Evolutionary conservation across 2,329 filamentous ascomycete species (phyloP), one percentile per base, ranked within the genome.

Genomic region (Ophiostoma montium): DNA sequence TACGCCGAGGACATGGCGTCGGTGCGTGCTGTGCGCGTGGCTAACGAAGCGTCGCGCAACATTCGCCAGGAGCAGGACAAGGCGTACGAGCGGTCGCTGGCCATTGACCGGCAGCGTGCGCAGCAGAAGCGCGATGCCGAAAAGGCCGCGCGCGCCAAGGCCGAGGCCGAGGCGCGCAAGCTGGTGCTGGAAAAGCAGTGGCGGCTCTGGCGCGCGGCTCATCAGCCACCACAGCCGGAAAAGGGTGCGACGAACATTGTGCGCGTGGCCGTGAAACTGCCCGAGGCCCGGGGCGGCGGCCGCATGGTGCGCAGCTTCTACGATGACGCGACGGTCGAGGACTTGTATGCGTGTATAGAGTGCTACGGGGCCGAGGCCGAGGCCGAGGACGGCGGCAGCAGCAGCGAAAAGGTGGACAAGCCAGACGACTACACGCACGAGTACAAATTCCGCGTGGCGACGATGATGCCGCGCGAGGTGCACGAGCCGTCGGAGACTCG

Each of bases 311-410:
- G 76, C 46, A 48, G 46, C 19, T 96, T 98, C 62, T 64, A 70
- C 0, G 70, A 74, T 1, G 70, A 78, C n/a, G 78, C 84, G 0
- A 72, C 75, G 2, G 69, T 96, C 35, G 90, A 96, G 61, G 88
- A 95, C 59, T 67, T 98, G 6, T 96, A 96, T 63, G 92, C 90
- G 0, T 95, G 94, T 66, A 88, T 96, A 2, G 92, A 98, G 61
- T 96, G 90, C 66, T 82, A 88, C 61, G 80, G 86, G 47, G 57
- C 83, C 6, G 57, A 88, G 3, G 59, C 57, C 30, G 55, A 56
- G 4, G 30, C 19, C 5, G 41, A n/a, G 12, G 51, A n/a, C 35
- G 11, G 13, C 32, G n/a, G 85, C 86, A n/a, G n/a, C n/a, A n/a
- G n/a, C n/a, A n/a, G n/a, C n/a, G n/a, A n/a, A n/a, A n/a, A n/a